phyloP scores from a whole-genome alignment of 2,329 filamentous ascomycete species.

The Calonectria crousiana region DNA sequence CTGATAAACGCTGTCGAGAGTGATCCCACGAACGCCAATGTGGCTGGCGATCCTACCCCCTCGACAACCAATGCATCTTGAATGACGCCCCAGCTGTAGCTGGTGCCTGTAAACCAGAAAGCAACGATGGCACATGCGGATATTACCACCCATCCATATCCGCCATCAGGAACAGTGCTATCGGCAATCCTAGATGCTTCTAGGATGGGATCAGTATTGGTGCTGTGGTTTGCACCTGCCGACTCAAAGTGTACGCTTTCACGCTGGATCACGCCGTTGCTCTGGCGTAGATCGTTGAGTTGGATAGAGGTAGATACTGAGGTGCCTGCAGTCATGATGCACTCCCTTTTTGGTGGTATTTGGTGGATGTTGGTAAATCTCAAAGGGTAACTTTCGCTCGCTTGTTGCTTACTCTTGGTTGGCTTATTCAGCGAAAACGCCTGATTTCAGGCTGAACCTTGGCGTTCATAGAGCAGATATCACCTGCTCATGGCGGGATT shows the following conservation, averaged over 20 bases:
- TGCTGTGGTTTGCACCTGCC: neutral
- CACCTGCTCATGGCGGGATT: neutral
- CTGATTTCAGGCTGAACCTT: neutral
- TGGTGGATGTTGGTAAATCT: neutral
- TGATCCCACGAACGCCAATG: slow-evolving; percentile 70
- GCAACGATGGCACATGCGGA: slow-evolving; percentile 38
- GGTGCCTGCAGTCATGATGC: neutral
- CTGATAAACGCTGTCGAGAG: slow-evolving; percentile 58
- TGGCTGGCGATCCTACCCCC: slow-evolving; percentile 59
- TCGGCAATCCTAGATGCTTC: slow-evolving; percentile 39
- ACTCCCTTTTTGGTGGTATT: neutral
- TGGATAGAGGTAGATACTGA: slow-evolving; percentile 10
- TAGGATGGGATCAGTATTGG: slow-evolving; percentile 30
- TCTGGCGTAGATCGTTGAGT: neutral
- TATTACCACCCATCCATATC: slow-evolving; percentile 45
- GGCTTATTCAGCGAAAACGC: slow-evolving; percentile 9
- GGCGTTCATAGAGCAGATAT: neutral
- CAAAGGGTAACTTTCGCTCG: neutral
- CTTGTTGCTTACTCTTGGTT: neutral
- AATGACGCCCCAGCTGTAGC: slow-evolving; percentile 71
- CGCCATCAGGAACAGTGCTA: slow-evolving; percentile 43
- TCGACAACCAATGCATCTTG: slow-evolving; percentile 67
- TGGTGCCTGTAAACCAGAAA: slow-evolving; percentile 68
- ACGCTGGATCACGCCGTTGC: neutral
- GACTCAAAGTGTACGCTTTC: neutral